Conservation (phyloP, 2,329 filamentous ascomycete species). For the Sporothrix phasma region DNA sequence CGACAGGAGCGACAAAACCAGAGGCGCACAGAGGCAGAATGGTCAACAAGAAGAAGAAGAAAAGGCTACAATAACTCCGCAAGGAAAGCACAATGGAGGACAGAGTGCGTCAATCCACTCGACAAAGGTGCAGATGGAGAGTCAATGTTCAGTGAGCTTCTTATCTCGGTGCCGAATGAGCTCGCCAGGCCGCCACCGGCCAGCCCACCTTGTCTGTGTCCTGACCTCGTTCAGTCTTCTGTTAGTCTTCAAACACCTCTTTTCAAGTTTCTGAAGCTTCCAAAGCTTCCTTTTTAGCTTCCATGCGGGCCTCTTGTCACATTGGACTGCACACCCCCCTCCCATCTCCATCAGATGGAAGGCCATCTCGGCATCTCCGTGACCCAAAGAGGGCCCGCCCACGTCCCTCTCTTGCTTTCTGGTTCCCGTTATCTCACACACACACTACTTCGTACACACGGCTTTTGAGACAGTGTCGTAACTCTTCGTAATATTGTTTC, state of each 20-base stretch:
- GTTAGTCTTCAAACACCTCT: not conserved
- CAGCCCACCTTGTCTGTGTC: no score
- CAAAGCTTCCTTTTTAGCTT: not conserved
- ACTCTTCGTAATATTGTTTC: no score
- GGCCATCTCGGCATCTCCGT: conserved; percentile 5
- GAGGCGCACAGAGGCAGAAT: no score
- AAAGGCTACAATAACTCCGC: no score
- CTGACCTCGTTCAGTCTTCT: no score
- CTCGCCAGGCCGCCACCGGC: not conserved
- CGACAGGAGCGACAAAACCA: not conserved
- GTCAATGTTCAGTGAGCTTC: not conserved
- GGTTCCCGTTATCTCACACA: conserved; percentile 2
- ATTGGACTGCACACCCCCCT: not conserved
- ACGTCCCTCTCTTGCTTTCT: not conserved
- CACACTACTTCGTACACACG: no score
- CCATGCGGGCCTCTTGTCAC: not conserved
- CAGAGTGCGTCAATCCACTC: no score
- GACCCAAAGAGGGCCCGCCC: not conserved
- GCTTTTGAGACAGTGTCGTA: conserved; percentile 1
- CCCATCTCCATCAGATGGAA: no score
- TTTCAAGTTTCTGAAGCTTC: not conserved
- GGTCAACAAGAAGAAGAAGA: no score
- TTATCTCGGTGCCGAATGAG: not conserved
- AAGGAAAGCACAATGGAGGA: no score
- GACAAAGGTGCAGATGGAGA: not conserved